Evolutionary conservation across 768 basidiomycete genomes (phyloP), one percentile per base, ranked within the genome.

Genomic region (Mycena vulgaris): DNA sequence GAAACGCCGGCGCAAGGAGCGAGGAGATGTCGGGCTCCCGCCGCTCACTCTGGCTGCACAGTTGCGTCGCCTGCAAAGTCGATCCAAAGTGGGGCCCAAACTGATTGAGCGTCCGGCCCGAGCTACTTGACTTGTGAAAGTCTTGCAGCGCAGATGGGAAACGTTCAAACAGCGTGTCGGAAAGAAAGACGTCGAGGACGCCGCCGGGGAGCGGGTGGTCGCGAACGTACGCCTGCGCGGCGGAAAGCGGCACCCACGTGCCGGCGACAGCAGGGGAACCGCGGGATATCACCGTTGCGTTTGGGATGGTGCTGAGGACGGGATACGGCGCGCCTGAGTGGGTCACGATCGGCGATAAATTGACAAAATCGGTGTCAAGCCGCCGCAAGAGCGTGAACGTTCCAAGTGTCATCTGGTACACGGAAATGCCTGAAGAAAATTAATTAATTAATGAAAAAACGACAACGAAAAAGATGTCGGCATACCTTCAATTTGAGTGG

Each of bases 291-390:
- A 84, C 78, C 10, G 85, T 84, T 21, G 89, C 88, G 60, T 87
- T 86, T 10, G 82, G 81, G 17, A 85, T 83, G 57, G 83, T 70
- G 75, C 80, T 75, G 69, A 83, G 77, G 45, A 80, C 72, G 21
- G 82, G 84, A 69, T 78, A 81, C 4, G 83, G 76, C 66, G 85
- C 75, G 52, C 82, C 81, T 55, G 87, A 82, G 78, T 84, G 83
- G 31, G 83, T 80, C 5, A 87, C 78, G 55, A 93, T 87, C 25
- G 88, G 85, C 48, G 90, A 86, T 52, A 93, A 83, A 77, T 94
- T 92, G 74, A 94, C 92, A 73, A 92, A 94, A 75, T 93, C 92
- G 37, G 92, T 92, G 80, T 94, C 93, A 63, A 93, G 89, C 71
- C 93, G 90, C 74, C 93, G 89, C 71, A 93, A 80, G 53, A 94